Percentiles rank a stretch among this genome's conserved stretches.
These are phyloP conservation scores for Sclerospora graminicola DNA, from an alignment of 352 stramenopile genomes.

Conservation along the genomic window DNA sequence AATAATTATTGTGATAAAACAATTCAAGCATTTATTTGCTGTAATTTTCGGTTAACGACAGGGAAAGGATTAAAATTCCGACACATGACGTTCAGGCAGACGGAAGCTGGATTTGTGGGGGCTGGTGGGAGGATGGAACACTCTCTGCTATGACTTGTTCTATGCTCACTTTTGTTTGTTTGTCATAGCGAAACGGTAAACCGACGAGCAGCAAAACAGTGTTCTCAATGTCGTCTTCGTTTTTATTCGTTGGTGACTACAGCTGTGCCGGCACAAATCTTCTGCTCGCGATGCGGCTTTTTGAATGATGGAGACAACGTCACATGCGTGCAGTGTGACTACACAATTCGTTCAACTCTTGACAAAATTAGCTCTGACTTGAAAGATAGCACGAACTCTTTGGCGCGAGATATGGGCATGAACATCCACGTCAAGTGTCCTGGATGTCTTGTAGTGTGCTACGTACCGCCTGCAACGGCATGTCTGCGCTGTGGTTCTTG, in stretches of 20 bases:
- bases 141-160: neutral
- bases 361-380: slow-evolving; percentile 65
- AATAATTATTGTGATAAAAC: neutral
- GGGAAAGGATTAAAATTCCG: slow-evolving; percentile 46
- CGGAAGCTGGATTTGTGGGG: slow-evolving; percentile 62
- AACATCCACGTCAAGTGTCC: slow-evolving; percentile 82
- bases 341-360: slow-evolving; percentile 62
- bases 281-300: slow-evolving; percentile 65
- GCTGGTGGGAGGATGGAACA: slow-evolving; percentile 30
- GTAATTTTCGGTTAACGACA: slow-evolving; percentile 6
- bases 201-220: slow-evolving; percentile 49
- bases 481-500: slow-evolving; percentile 70
- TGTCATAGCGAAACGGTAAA: slow-evolving; percentile 38
- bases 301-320: slow-evolving; percentile 59
- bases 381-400: slow-evolving; percentile 69
- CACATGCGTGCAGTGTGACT: slow-evolving; percentile 64
- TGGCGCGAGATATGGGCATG: slow-evolving; percentile 70
- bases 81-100: slow-evolving; percentile 59
- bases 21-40: neutral
- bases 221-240: slow-evolving; percentile 40
- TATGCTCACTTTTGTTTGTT: slow-evolving; percentile 1
- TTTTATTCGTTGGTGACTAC: slow-evolving; percentile 62
- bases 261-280: slow-evolving; percentile 59
- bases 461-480: slow-evolving; percentile 60
- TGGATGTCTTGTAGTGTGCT: slow-evolving; percentile 62